Evolutionary conservation across 371 early-diverging fungal genomes (phyloP).

Genomic region (Basidiobolus heterosporus): DNA sequence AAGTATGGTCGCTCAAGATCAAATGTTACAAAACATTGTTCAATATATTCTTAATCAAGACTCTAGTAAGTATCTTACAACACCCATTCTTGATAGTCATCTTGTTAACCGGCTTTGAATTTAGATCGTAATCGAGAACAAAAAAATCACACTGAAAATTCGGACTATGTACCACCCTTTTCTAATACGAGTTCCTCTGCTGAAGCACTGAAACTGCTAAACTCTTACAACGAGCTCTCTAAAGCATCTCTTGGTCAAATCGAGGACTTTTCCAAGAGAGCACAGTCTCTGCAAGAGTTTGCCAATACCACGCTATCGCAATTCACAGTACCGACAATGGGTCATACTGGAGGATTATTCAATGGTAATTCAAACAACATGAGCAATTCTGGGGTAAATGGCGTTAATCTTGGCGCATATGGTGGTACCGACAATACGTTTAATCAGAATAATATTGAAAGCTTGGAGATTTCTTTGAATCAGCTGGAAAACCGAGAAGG

Average conservation of each 20-base stretch:
- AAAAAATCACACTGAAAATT: too few species aligned
- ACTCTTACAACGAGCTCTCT: conserved; percentile 12
- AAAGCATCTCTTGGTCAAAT: conserved; percentile 10
- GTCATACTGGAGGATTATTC: too few species aligned
- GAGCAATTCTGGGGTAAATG: neutral
- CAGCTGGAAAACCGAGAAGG: too few species aligned
- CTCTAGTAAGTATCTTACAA: conserved; percentile 3
- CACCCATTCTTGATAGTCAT: too few species aligned
- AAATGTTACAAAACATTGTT: conserved; percentile 38
- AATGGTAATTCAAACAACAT: too few species aligned
- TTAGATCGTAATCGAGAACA: too few species aligned
- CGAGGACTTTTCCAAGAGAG: conserved; percentile 4
- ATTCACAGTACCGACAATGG: too few species aligned
- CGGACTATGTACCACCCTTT: too few species aligned
- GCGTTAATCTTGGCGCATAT: neutral
- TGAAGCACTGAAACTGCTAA: conserved; percentile 10
- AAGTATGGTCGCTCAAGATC: conserved; percentile 41
- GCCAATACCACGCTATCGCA: too few species aligned
- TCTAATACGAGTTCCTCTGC: conserved; percentile 2
- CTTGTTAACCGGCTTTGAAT: too few species aligned
- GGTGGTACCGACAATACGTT: neutral
- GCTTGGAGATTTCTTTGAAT: too few species aligned
- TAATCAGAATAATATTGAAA: neutral
- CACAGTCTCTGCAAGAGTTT: neutral
- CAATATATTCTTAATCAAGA: conserved; percentile 27